Evolutionary conservation across 805 yeast genomes (phyloP), one percentile per base, ranked within the genome.

Genomic region (Metschnikowia dekortorum): DNA sequence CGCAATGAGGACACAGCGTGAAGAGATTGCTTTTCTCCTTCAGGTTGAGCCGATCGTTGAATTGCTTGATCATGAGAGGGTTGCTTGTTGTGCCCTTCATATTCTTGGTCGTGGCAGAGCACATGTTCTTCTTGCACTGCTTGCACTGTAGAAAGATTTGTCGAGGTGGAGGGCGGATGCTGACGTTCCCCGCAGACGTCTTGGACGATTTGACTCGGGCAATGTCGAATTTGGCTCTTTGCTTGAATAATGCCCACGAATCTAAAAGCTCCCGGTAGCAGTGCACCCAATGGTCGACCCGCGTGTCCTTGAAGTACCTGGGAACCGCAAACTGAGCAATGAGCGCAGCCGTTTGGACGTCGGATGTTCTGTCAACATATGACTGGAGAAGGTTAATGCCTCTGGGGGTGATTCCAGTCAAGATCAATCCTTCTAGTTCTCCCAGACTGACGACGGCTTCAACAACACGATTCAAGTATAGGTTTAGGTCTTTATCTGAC

Each of bases 381-480:
- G 89, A 80, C 67, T 91, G 97, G 39, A 92, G 66, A 43, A 92
- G 72, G 61, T 87, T 87, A 32, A 89, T 81, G 0, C 96, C 95
- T 47, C 80, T 73, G 0, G 92, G 90, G 0, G 97, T 90, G 29
- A 92, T 79, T n/a, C 99, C 99, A 0, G 97, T 90, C 42, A 92
- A 69, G 14, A 91, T 82, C 39, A 92, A 72, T 1, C 98, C 98
- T 66, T 92, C 98, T 32, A 92, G 73, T 56, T 92, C 96, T 6
- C 99, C 99, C 48, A 80, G 74, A 2, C 70, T 66, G 10, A 88
- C 84, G 2, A 88, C 96, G 2, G 81, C 75, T 8, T 84, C 83
- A 0, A 92, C 83, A 0, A 91, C 74, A 39, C 86, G 69, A 48
- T 82, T 80, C 57, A 92, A 71, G 66, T 88, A 92, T 9, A 81